Percentiles rank a stretch among this genome's conserved stretches.
Evolutionary conservation across 2,329 filamentous ascomycete species (phyloP).

Genomic region (Rhynchosporium secalis): DNA sequence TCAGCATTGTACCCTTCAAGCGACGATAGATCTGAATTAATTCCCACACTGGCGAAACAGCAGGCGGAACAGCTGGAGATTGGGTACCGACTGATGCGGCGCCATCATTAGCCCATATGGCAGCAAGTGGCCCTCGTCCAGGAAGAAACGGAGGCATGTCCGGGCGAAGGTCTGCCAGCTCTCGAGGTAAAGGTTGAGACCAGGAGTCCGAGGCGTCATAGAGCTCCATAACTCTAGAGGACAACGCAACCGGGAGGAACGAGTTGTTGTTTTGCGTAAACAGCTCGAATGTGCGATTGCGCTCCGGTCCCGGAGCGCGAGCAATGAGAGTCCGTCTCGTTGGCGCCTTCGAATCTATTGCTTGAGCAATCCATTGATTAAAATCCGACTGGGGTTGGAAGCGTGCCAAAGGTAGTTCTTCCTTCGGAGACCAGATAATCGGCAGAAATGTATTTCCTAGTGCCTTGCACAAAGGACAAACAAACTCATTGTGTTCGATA

Average conservation of each 20-base stretch:
- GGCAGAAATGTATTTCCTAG: constrained; percentile 93
- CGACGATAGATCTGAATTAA: constrained; percentile 62
- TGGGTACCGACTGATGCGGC: constrained; percentile 42
- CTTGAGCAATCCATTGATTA: constrained; percentile 43
- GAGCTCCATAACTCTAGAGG: constrained; percentile 35
- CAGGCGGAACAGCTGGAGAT: constrained; percentile 42
- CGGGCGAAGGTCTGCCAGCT: neutral
- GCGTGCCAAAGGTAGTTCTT: constrained; percentile 77
- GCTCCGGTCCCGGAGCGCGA: constrained; percentile 11
- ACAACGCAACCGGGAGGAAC: constrained; percentile 29
- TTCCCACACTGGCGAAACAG: constrained; percentile 48
- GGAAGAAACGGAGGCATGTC: constrained; percentile 19
- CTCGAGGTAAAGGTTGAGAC: neutral
- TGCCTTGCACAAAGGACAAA: constrained; percentile 95
- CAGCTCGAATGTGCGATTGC: constrained; percentile 26
- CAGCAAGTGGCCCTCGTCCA: constrained; percentile 28
- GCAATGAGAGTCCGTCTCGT: constrained; percentile 20
- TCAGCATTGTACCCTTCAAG: constrained; percentile 57
- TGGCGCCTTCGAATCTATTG: constrained; percentile 16
- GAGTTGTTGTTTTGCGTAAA: constrained; percentile 35
- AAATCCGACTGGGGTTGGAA: constrained; percentile 63
- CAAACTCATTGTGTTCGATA: constrained; percentile 78
- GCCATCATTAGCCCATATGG: constrained; percentile 37
- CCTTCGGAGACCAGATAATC: constrained; percentile 91
- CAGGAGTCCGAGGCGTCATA: constrained; percentile 19